A percentile compares a stretch with the other conserved stretches of the same genome.
Evolutionary conservation across 768 basidiomycete species (phyloP).

Genomic region (Amanita rimosa): DNA sequence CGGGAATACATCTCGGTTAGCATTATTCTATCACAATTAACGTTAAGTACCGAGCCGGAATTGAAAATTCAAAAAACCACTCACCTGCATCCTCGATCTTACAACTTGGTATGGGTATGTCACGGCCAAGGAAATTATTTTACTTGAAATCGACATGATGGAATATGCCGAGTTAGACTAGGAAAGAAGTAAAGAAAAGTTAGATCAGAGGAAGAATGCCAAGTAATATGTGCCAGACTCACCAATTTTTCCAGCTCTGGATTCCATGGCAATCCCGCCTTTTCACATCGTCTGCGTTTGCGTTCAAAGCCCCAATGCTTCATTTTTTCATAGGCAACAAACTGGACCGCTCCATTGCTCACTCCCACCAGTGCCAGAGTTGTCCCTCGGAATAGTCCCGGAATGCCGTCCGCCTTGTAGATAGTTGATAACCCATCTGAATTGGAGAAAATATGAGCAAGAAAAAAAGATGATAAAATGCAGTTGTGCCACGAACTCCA

Average conservation of each 20-base stretch:
- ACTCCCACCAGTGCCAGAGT: slow-evolving; percentile 85
- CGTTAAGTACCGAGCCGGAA: not conserved
- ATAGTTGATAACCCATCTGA: slow-evolving; percentile 63
- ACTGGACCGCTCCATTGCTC: slow-evolving; percentile 90
- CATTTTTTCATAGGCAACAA: slow-evolving; percentile 94
- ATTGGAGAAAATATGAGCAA: slow-evolving; percentile 1
- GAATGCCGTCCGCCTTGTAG: slow-evolving; percentile 58
- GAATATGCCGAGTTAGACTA: slow-evolving; percentile 91
- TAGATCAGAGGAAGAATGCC: not conserved
- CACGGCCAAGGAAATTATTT: slow-evolving; percentile 66
- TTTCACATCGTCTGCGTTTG: slow-evolving; percentile 53
- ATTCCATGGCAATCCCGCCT: slow-evolving; percentile 53
- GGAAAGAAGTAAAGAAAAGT: not conserved
- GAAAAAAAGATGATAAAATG: not conserved
- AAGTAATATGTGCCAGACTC: slow-evolving; percentile 16
- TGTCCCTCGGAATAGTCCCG: slow-evolving; percentile 83
- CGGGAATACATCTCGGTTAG: slow-evolving; percentile 59
- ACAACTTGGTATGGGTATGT: slow-evolving; percentile 99
- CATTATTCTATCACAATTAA: slow-evolving; percentile 49
- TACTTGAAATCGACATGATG: slow-evolving; percentile 84
- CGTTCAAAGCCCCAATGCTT: slow-evolving; percentile 81
- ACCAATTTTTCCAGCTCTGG: slow-evolving; percentile 81
- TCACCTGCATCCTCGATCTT: slow-evolving; percentile 84
- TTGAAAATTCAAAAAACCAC: slow-evolving; percentile 10
- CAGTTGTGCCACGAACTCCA: slow-evolving; percentile 42